Evolutionary conservation across 768 basidiomycete species (phyloP).

Genomic region (Ephemerocybe angulata): DNA sequence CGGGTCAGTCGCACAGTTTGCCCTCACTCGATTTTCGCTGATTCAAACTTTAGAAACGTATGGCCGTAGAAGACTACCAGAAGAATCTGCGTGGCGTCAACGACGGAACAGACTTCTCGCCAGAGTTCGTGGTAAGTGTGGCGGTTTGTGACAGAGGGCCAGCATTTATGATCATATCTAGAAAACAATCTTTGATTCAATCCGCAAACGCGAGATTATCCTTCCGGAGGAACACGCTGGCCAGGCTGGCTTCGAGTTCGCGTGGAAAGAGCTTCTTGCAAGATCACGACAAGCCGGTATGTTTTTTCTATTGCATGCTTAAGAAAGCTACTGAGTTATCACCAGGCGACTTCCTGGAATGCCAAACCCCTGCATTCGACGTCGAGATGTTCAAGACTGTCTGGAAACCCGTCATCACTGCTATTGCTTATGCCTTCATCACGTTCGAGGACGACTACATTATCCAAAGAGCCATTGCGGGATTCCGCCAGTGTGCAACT

Average conservation of each 20-base stretch:
- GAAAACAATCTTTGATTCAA: constrained; percentile 91
- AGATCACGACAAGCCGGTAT: constrained; percentile 78
- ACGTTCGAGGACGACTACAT: constrained; percentile 96
- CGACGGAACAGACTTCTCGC: constrained; percentile 74
- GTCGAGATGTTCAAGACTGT: constrained; percentile 89
- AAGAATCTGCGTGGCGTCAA: constrained; percentile 93
- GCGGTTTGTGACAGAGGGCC: background rate
- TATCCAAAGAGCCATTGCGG: constrained; percentile 90
- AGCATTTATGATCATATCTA: constrained; percentile 26
- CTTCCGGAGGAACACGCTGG: constrained; percentile 98
- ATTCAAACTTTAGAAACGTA: constrained; percentile 71
- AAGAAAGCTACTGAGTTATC: too few relatives aligned
- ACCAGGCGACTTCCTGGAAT: constrained; percentile 70
- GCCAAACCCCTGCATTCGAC: constrained; percentile 80
- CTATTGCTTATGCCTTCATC: constrained; percentile 93
- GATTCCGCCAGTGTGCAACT: constrained; percentile 95
- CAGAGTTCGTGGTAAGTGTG: constrained; percentile 73
- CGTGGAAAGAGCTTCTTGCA: constrained; percentile 92
- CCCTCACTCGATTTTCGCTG: constrained; percentile 1
- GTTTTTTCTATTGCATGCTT: too few relatives aligned
- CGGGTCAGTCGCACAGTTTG: constrained; percentile 47
- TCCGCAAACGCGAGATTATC: constrained; percentile 90
- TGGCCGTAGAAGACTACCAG: constrained; percentile 93
- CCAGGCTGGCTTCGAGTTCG: constrained; percentile 95
- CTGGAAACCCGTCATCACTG: constrained; percentile 92